These are phyloP conservation scores for Claviceps capensis DNA, from an alignment of 2,329 filamentous ascomycete genomes.

Conservation along the genomic window DNA sequence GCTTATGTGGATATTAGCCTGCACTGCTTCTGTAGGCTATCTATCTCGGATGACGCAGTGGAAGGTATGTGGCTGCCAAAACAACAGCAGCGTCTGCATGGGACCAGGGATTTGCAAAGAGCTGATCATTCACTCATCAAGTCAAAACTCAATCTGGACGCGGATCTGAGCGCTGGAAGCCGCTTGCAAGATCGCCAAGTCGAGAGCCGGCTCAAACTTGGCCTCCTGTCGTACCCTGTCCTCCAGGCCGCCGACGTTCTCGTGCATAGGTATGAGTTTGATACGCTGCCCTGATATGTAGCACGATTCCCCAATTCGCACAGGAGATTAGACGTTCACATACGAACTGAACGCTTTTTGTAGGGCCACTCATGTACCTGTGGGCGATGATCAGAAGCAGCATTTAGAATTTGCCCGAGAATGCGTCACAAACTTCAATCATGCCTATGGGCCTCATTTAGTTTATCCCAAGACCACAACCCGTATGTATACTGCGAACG, in stretches of 20 bases:
- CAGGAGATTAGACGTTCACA: conserved; percentile 1
- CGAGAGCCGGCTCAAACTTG: conserved; percentile 58
- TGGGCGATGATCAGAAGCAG: conserved; percentile 89
- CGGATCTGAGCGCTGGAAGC: conserved; percentile 44
- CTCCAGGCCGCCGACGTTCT: conserved; percentile 91
- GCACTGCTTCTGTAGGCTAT: conserved; percentile 82
- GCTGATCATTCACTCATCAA: conserved; percentile 18
- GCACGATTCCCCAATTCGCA: background rate
- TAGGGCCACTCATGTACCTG: conserved; percentile 83
- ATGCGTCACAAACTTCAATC: conserved; percentile 77
- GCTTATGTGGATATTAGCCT: conserved; percentile 94
- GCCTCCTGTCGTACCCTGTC: conserved; percentile 90
- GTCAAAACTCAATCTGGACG: conserved; percentile 58
- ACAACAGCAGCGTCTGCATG: background rate
- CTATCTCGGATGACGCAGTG: conserved; percentile 98
- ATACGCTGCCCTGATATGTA: no score
- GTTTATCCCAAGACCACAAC: conserved; percentile 56
- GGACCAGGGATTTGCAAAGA: no score
- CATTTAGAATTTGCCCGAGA: conserved; percentile 89
- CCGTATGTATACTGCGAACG: conserved; percentile 32
- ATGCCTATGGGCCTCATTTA: conserved; percentile 51
- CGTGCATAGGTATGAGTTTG: conserved; percentile 50
- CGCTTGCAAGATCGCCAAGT: conserved; percentile 43
- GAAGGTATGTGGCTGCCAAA: conserved; percentile 48
- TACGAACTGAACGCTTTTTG: background rate